Conservation (phyloP, 2,329 filamentous ascomycete genomes). For the Cercospora sp. region DNA sequence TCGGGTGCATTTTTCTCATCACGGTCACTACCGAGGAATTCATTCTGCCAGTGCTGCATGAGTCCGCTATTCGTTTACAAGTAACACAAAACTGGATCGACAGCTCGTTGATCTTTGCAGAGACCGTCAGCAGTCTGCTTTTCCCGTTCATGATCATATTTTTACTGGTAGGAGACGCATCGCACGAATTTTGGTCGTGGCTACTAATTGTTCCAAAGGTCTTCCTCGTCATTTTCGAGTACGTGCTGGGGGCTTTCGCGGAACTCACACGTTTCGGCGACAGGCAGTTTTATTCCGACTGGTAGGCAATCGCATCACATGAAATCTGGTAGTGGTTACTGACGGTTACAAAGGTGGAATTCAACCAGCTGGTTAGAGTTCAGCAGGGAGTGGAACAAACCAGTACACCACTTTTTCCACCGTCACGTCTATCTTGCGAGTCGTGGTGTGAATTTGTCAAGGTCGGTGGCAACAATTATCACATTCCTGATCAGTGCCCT, state of each 20-base stretch:
- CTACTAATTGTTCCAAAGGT: conserved; percentile 42
- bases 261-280: conserved; percentile 85
- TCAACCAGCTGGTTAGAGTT: conserved; percentile 91
- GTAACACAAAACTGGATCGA: conserved; percentile 58
- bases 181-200: not conserved
- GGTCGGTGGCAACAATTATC: conserved; percentile 75
- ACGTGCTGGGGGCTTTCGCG: conserved; percentile 88
- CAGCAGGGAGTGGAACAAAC: conserved; percentile 87
- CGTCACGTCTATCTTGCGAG: conserved; percentile 90
- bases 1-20: conserved; percentile 93
- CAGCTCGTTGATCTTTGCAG: conserved; percentile 74
- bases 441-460: conserved; percentile 68
- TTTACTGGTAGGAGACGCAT: conserved; percentile 60
- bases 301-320: conserved; percentile 39
- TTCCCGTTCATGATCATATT: conserved; percentile 98
- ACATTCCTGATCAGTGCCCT: conserved; percentile 89
- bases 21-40: conserved; percentile 92
- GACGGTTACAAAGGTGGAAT: conserved; percentile 52
- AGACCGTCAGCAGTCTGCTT: conserved; percentile 86
- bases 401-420: conserved; percentile 91
- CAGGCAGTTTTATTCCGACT: conserved; percentile 83
- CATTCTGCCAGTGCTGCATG: conserved; percentile 83
- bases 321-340: not conserved
- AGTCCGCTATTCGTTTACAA: conserved; percentile 62
- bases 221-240: conserved; percentile 98